Evolutionary conservation across 768 basidiomycete species (phyloP), one percentile per base, ranked within the genome.

Genomic region (Tylopilus balloui): DNA sequence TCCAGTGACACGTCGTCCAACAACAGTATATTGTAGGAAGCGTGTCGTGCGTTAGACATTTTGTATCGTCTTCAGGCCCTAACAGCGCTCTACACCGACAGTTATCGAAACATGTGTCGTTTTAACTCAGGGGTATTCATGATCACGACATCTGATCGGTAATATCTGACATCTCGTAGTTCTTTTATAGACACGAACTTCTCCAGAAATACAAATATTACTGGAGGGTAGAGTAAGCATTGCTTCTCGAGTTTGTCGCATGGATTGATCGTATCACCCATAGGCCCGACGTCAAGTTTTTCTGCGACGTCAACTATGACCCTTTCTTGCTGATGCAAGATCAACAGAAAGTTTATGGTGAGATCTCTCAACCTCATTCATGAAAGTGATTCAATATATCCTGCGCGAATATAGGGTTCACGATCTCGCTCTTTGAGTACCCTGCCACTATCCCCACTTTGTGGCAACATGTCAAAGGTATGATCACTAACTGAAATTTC

Each of bases 31-130:
- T 36, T 47, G n/a, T 54, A 87, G 86, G 81, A 47, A 88, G 86
- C 59, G 78, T 88, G 20, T 73, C 86, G 84, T 87, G 67, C 53
- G 84, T 78, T 42, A 40, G 28, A 6, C 38, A 38, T 52, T 25
- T 36, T 43, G 15, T 45, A 4, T 24, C 10, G 34, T 25, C 36
- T 38, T 24, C 19, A 45, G n/a, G 45, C 50, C 17, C 48, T 61
- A 11, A 59, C 23, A 35, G 4, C n/a, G 15, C 35, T 11, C 20
- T 42, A 43, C 27, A 25, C n/a, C 15, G 3, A 39, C 57, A 84
- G 81, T 17, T 95, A 96, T 62, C 82, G 93, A 34, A 92, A 95
- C 58, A 95, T 96, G 94, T 96, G 94, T 68, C 81, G 94, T 11
- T 97, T 84, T 70, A 92, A 94, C 69, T 92, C 89, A 40, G 92